Percentiles rank a stretch among this genome's conserved stretches.
Conservation (phyloP, 1,284 basidiomycete species). For the Ustilago trichophora region DNA sequence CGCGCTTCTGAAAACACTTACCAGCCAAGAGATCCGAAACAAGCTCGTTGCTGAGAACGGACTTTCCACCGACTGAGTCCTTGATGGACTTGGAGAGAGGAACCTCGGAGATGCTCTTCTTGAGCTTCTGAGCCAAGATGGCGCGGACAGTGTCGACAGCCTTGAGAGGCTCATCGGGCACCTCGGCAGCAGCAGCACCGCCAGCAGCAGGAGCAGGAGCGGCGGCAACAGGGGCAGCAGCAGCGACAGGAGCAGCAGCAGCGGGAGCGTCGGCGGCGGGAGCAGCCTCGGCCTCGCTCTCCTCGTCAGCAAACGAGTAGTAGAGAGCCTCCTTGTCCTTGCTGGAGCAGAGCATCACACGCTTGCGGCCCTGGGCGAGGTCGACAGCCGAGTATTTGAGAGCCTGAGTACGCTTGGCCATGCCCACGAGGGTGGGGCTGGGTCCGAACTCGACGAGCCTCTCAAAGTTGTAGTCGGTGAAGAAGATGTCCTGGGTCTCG, state of each 20-base stretch:
- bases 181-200: constrained; percentile 71
- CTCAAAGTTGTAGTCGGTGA: constrained; percentile 86
- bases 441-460: constrained; percentile 95
- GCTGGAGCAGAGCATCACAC: constrained; percentile 88
- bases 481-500: constrained; percentile 95
- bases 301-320: constrained; percentile 94
- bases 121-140: constrained; percentile 96
- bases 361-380: constrained; percentile 80
- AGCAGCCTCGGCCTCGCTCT: constrained; percentile 66
- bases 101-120: constrained; percentile 89
- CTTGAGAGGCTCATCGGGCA: constrained; percentile 90
- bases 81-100: constrained; percentile 96
- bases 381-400: constrained; percentile 94
- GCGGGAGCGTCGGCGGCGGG: constrained; percentile 68
- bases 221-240: constrained; percentile 69
- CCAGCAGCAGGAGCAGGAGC: constrained; percentile 71
- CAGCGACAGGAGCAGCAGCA: constrained; percentile 60
- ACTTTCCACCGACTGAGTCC: constrained; percentile 97
- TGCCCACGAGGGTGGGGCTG: constrained; percentile 92
- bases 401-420: constrained; percentile 93
- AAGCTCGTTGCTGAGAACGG: constrained; percentile 96
- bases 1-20: too few relatives aligned
- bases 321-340: constrained; percentile 98
- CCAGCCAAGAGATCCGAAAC: constrained; percentile 82
- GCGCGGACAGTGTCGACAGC: constrained; percentile 86